Percentiles rank a stretch among this genome's conserved stretches.
phyloP scores from a whole-genome alignment of 441 rosid genomes.

The Arabidopsis hybrid region DNA sequence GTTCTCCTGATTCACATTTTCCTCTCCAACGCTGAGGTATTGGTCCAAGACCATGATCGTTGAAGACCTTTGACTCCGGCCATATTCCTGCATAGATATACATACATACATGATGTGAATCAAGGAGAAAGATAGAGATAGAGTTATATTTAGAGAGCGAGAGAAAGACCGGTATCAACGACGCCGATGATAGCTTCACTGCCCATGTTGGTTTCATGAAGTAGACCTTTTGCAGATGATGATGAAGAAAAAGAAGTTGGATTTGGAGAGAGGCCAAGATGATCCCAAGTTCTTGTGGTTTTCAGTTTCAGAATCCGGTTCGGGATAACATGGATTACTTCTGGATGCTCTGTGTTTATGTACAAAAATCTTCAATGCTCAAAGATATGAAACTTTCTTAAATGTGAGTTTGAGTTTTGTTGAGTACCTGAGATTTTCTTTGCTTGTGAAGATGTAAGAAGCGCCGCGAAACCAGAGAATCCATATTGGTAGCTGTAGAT shows the following conservation, averaged over 20 bases:
- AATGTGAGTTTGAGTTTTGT: slow-evolving; percentile 20
- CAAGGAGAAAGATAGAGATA: neutral
- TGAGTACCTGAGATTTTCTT: slow-evolving; percentile 53
- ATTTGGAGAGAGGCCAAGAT: slow-evolving; percentile 52
- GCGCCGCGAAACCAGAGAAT: slow-evolving; percentile 76
- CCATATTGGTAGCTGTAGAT: slow-evolving; percentile 75
- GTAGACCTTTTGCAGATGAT: slow-evolving; percentile 45
- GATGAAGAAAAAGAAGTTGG: slow-evolving; percentile 39
- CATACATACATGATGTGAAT: neutral
- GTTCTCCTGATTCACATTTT: slow-evolving; percentile 63
- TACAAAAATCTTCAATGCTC: slow-evolving; percentile 23
- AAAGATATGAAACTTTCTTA: neutral
- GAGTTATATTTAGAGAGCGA: neutral
- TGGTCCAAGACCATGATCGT: slow-evolving; percentile 52
- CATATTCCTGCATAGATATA: slow-evolving; percentile 47
- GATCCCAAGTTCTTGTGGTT: slow-evolving; percentile 81
- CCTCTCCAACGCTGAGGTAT: slow-evolving; percentile 69
- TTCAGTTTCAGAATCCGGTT: slow-evolving; percentile 60
- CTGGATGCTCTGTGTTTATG: slow-evolving; percentile 50
- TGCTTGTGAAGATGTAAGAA: slow-evolving; percentile 62
- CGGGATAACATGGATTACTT: slow-evolving; percentile 61
- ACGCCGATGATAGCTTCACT: slow-evolving; percentile 71
- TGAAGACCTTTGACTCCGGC: slow-evolving; percentile 61
- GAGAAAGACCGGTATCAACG: slow-evolving; percentile 58
- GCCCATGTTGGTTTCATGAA: slow-evolving; percentile 58